phyloP scores from a whole-genome alignment of 805 yeast species.

The Kodamaea kakaduensis region DNA sequence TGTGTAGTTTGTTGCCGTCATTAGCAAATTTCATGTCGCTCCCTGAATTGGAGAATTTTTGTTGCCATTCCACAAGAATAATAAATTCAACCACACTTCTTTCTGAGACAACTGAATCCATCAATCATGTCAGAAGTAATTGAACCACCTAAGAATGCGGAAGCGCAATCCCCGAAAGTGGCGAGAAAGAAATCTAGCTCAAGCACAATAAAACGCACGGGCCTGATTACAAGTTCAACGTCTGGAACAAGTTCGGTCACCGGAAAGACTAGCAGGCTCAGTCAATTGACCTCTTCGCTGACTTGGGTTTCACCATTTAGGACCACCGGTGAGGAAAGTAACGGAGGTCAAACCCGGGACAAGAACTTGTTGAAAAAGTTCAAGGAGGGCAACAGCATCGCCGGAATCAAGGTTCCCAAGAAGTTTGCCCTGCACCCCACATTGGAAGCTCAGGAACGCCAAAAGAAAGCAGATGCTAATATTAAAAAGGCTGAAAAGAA shows the following conservation, averaged over 20 bases:
- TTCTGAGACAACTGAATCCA: conserved; percentile 1
- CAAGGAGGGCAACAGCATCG: conserved; percentile 30
- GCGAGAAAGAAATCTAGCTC: conserved; percentile 4
- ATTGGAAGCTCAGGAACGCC: conserved; percentile 24
- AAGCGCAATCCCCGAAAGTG: conserved; percentile 1
- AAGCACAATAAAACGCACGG: neutral
- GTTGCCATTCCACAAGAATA: conserved; percentile 7
- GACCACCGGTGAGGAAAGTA: conserved; percentile 18
- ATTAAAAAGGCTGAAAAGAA: conserved; percentile 9
- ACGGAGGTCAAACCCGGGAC: conserved; percentile 18
- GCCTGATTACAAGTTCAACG: neutral
- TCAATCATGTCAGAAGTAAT: conserved; percentile 17
- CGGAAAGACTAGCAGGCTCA: conserved; percentile 15
- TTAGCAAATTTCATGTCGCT: conserved; percentile 6
- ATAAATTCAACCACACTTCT: conserved; percentile 6
- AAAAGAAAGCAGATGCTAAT: conserved; percentile 8
- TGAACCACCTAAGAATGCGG: conserved; percentile 10
- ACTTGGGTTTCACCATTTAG: conserved; percentile 45
- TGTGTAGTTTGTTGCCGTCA: too few relatives aligned
- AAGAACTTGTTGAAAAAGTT: conserved; percentile 32
- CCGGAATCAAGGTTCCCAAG: conserved; percentile 34
- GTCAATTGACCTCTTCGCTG: conserved; percentile 27
- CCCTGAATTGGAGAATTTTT: conserved; percentile 7
- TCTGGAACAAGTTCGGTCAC: conserved; percentile 3
- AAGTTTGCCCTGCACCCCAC: conserved; percentile 40